phyloP scores from a whole-genome alignment of 2,329 filamentous ascomycete genomes.

The Colletotrichum eleusines region DNA sequence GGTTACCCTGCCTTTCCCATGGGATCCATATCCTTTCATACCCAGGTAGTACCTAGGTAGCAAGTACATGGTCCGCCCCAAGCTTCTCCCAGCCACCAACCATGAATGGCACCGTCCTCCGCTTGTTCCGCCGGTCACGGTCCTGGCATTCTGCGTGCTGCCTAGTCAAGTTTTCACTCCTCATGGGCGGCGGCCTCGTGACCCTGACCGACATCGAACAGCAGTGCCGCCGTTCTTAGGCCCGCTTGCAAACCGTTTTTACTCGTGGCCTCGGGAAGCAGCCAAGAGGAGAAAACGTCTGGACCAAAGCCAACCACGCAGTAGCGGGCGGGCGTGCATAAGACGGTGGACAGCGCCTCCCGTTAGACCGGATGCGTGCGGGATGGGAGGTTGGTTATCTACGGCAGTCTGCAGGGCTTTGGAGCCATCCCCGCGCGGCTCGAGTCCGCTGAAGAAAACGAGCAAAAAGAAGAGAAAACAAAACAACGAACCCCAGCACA shows the following conservation, averaged over 20 bases:
- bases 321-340: slow-evolving; percentile 37
- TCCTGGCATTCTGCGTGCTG: slow-evolving; percentile 12
- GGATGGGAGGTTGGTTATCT: too few species aligned
- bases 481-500: not conserved
- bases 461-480: too few species aligned
- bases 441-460: not conserved
- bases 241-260: not conserved
- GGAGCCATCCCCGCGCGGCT: not conserved
- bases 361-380: too few species aligned
- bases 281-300: not conserved
- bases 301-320: slow-evolving; percentile 29
- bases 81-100: not conserved
- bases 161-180: not conserved
- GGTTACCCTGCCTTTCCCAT: slow-evolving; percentile 6
- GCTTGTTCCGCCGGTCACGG: slow-evolving; percentile 22
- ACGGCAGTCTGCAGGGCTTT: too few species aligned
- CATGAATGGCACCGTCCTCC: not conserved
- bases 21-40: not conserved
- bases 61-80: not conserved
- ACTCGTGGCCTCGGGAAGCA: not conserved
- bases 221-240: slow-evolving; percentile 5
- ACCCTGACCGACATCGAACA: slow-evolving; percentile 4
- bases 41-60: not conserved
- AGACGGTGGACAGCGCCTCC: slow-evolving; percentile 11
- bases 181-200: not conserved